Conservation (phyloP, 1,284 basidiomycete genomes). For the Lignosus rhinocerotis region DNA sequence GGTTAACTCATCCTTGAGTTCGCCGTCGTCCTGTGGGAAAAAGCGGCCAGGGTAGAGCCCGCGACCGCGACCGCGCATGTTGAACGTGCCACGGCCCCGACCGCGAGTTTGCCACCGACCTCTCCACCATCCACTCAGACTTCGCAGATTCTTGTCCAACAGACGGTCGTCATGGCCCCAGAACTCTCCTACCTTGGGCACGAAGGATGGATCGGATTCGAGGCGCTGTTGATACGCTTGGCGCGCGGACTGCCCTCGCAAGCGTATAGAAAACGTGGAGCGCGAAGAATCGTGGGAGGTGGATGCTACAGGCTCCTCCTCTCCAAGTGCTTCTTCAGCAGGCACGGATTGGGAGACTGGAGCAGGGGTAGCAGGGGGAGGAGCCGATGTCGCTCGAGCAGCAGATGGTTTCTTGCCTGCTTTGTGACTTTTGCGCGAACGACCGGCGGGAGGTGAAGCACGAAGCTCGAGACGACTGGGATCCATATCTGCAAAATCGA, state of each 20-base stretch:
- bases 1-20: slow-evolving; percentile 18
- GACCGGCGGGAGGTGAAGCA: slow-evolving; percentile 22
- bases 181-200: slow-evolving; percentile 85
- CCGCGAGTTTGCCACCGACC: slow-evolving; percentile 72
- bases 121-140: slow-evolving; percentile 81
- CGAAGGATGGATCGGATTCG: slow-evolving; percentile 80
- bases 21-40: slow-evolving; percentile 17
- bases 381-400: slow-evolving; percentile 24
- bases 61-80: slow-evolving; percentile 55
- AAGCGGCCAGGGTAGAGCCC: slow-evolving; percentile 35
- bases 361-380: slow-evolving; percentile 22
- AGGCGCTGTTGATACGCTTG: slow-evolving; percentile 78
- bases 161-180: slow-evolving; percentile 91
- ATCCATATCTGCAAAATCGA: slow-evolving; percentile 74
- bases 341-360: slow-evolving; percentile 11
- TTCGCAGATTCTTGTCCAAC: slow-evolving; percentile 72
- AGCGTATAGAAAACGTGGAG: slow-evolving; percentile 31
- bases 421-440: slow-evolving; percentile 30
- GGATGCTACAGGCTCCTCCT: slow-evolving; percentile 34
- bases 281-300: slow-evolving; percentile 24
- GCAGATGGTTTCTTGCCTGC: slow-evolving; percentile 25
- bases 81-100: slow-evolving; percentile 54
- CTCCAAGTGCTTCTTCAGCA: slow-evolving; percentile 13
- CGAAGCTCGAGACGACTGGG: slow-evolving; percentile 25
- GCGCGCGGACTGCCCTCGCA: slow-evolving; percentile 59